Evolutionary conservation across 768 basidiomycete species (phyloP), one percentile per base, ranked within the genome.

Genomic region (Boletus pseudopeckii): DNA sequence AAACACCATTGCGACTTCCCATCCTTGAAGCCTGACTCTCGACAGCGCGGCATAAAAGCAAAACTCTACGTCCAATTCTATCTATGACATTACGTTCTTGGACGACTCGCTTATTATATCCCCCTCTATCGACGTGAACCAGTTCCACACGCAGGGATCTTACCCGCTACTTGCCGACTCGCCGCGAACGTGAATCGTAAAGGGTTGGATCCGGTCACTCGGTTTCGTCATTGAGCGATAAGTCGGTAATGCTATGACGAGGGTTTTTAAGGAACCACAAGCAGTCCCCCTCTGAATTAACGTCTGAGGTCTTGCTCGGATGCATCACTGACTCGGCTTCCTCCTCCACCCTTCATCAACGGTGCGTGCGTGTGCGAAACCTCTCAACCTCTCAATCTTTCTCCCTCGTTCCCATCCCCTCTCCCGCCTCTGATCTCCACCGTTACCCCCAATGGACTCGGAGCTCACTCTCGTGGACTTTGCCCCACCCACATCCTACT

Each of bases 401-500:
- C 11, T 13, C 13, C 14, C 11, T 30, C 13, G 5, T 32, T 10
- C 20, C 42, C 34, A 4, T 26, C 7, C 26, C 8, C 34, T 13
- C 10, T 47, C 33, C 39, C 30, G 4, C 20, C 24, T 32, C n/a
- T 11, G 15, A n/a, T 18, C 18, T 7, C 10, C 8, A 4, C n/a
- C 17, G 4, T 32, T 8, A n/a, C 15, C 42, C n/a, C 14, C 18
- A 45, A 71, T 70, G 68, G 65, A 69, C 48, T 70, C 68, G 11
- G 15, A 61, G 14, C 11, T 52, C 42, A 70, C 68, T 1, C 70
- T 70, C 41, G 70, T 70, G 14, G 57, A 48, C 36, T 45, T 52
- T 10, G 4, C 48, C 7, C 65, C 65, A 18, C 68, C 70, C 22
- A 71, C 64, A 13, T 1, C 49, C 38, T 71, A 71, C 57, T 70